Evolutionary conservation across 768 basidiomycete genomes (phyloP).

Genomic region (Agaricus blazei): DNA sequence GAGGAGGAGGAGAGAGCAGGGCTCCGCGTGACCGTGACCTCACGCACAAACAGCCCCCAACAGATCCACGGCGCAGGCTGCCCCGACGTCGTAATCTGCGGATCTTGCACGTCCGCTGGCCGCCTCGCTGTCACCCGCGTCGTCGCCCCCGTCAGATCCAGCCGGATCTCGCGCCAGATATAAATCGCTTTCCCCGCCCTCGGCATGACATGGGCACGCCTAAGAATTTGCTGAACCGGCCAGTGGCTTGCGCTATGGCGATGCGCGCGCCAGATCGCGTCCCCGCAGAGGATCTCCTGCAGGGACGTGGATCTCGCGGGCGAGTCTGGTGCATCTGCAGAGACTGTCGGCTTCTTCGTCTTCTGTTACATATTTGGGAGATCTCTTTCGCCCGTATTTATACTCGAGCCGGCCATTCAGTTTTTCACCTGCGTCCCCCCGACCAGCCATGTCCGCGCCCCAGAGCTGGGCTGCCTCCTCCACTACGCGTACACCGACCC

Average conservation of each 20-base stretch:
- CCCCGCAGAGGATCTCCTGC: not conserved
- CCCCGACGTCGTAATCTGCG: not conserved
- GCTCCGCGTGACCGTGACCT: not conserved
- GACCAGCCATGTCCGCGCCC: constrained; percentile 1
- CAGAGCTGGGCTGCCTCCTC: constrained; percentile 2
- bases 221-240: no score
- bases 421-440: not conserved
- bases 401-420: not conserved
- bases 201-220: no score
- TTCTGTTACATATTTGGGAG: constrained; percentile 10
- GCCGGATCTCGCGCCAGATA: no score
- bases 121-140: not conserved
- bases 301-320: not conserved
- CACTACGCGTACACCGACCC: constrained; percentile 11
- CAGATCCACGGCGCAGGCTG: constrained; percentile 10
- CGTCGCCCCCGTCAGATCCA: no score
- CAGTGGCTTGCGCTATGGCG: no score
- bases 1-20: constrained; percentile 16
- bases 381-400: not conserved
- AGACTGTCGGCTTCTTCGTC: not conserved
- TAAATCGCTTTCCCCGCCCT: no score
- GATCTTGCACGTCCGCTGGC: not conserved
- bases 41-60: constrained; percentile 25
- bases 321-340: not conserved
- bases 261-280: no score